These are phyloP conservation scores for Stagonosporopsis rhizophila DNA, from an alignment of 2,329 filamentous ascomycete genomes.

Conservation along the genomic window DNA sequence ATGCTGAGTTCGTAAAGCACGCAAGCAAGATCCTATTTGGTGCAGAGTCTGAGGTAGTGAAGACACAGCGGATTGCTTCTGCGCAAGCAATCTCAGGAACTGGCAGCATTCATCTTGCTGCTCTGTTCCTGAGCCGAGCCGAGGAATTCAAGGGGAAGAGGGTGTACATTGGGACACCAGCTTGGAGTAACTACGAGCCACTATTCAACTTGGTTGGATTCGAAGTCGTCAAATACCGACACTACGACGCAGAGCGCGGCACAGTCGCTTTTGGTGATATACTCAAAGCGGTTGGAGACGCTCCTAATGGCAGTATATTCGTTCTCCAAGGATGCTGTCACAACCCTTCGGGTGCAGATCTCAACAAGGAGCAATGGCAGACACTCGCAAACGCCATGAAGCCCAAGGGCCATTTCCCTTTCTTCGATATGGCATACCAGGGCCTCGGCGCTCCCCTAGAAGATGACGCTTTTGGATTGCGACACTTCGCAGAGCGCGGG, in stretches of 20 bases:
- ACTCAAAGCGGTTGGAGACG: slow-evolving; percentile 29
- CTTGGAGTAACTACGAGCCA: slow-evolving; percentile 48
- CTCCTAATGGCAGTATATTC: slow-evolving; percentile 44
- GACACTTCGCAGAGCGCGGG: slow-evolving; percentile 31
- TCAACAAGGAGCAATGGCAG: slow-evolving; percentile 43
- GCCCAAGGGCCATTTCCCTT: slow-evolving; percentile 35
- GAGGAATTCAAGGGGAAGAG: slow-evolving; percentile 25
- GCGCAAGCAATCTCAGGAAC: slow-evolving; percentile 52
- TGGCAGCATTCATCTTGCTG: slow-evolving; percentile 49
- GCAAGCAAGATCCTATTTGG: slow-evolving; percentile 46
- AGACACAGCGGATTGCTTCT: slow-evolving; percentile 38
- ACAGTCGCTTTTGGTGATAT: slow-evolving; percentile 38
- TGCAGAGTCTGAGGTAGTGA: slow-evolving; percentile 12
- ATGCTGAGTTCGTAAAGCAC: slow-evolving; percentile 37
- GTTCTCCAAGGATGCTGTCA: slow-evolving; percentile 50
- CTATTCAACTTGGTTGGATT: slow-evolving; percentile 43
- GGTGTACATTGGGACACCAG: slow-evolving; percentile 44
- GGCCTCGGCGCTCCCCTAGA: slow-evolving; percentile 46
- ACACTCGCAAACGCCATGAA: slow-evolving; percentile 32
- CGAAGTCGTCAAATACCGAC: slow-evolving; percentile 36
- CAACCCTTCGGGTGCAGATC: slow-evolving; percentile 49
- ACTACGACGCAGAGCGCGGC: slow-evolving; percentile 37
- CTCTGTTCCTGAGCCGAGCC: slow-evolving; percentile 37
- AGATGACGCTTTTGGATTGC: slow-evolving; percentile 43
- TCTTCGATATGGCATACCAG: slow-evolving; percentile 47